A percentile compares a stretch with the other conserved stretches of the same genome.
Evolutionary conservation across 768 basidiomycete species (phyloP).

Genomic region (Tulasnella sp.): DNA sequence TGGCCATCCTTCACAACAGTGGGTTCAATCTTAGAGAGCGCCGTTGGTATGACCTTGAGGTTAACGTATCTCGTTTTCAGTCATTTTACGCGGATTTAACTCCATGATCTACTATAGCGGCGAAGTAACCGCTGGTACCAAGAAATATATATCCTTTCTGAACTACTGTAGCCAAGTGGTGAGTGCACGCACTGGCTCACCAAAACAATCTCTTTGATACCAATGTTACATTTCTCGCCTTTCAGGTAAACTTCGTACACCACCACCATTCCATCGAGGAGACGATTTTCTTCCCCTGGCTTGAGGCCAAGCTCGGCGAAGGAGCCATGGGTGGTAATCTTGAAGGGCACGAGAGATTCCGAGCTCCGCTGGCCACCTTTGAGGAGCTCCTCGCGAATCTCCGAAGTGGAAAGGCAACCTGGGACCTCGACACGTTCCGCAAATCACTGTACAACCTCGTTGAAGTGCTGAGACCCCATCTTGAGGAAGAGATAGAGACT

Average conservation of each 20-base stretch:
- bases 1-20: constrained; percentile 23
- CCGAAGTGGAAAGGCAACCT: background rate
- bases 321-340: constrained; percentile 12
- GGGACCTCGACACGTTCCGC: background rate
- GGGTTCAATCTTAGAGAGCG: background rate
- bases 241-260: background rate
- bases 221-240: background rate
- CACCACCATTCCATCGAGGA: constrained; percentile 14
- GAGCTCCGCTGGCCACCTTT: background rate
- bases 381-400: constrained; percentile 6
- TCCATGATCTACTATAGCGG: constrained; percentile 17
- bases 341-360: constrained; percentile 9
- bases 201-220: too few species aligned
- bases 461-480: constrained; percentile 3
- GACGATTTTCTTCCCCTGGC: background rate
- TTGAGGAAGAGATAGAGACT: constrained; percentile 21
- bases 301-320: constrained; percentile 16
- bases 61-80: background rate
- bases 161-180: constrained; percentile 12
- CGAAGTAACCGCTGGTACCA: background rate
- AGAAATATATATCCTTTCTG: background rate
- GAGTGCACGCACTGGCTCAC: background rate
- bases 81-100: constrained; percentile 3
- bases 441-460: background rate
- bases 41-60: background rate